Percentiles rank a stretch among this genome's conserved stretches.
phyloP scores from a whole-genome alignment of 345 rosid genomes.

The Eucalyptus melliodora region DNA sequence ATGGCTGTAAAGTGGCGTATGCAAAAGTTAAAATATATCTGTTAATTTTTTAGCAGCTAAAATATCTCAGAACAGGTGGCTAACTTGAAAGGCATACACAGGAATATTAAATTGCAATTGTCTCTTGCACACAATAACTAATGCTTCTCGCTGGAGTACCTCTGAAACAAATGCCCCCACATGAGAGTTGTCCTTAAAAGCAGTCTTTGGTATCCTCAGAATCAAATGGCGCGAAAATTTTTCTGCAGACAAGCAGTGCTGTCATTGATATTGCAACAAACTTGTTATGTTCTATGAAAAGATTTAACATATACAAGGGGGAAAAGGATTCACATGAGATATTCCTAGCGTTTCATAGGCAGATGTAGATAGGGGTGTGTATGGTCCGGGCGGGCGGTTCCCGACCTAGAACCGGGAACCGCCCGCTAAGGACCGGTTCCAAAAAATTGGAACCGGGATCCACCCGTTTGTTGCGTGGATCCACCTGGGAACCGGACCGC shows the following conservation, averaged over 20 bases:
- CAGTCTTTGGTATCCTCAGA: slow-evolving; percentile 59
- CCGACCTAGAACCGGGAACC: too few species aligned
- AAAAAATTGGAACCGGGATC: too few species aligned
- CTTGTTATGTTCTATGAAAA: background rate
- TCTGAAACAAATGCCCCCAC: slow-evolving; percentile 92
- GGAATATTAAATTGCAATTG: background rate
- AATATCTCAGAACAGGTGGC: background rate
- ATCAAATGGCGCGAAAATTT: slow-evolving; percentile 91
- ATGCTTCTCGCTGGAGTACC: slow-evolving; percentile 27
- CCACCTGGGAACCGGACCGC: too few species aligned
- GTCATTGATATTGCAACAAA: background rate
- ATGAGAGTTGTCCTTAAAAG: slow-evolving; percentile 91
- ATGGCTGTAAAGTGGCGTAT: background rate
- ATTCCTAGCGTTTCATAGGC: background rate
- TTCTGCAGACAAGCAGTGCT: slow-evolving; percentile 28
- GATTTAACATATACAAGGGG: background rate
- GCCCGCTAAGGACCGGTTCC: too few species aligned
- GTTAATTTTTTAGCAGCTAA: background rate
- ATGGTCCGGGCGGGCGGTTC: too few species aligned
- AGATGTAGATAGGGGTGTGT: background rate
- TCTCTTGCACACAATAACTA: background rate
- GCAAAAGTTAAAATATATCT: background rate
- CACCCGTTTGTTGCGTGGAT: too few species aligned
- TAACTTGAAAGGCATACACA: background rate
- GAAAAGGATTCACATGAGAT: background rate